phyloP scores from a whole-genome alignment of 805 yeast species.

The Saccharomycopsis schoenii region DNA sequence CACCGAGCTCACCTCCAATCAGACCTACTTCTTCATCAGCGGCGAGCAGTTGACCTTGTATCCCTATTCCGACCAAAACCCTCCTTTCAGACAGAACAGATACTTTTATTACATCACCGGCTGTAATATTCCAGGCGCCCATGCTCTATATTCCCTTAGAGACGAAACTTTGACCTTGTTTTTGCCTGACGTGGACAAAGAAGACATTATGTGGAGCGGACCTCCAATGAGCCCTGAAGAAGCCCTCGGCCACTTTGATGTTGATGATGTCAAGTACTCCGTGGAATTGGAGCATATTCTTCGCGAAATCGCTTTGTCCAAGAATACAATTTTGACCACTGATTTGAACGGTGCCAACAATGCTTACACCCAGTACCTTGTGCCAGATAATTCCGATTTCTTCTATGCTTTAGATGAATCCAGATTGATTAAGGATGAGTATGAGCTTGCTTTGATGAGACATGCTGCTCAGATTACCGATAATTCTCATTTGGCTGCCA shows the following conservation, averaged over 20 bases:
- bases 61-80: slow-evolving; percentile 71
- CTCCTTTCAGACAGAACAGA: slow-evolving; percentile 78
- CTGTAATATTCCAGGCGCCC: slow-evolving; percentile 68
- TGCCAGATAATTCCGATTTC: slow-evolving; percentile 38
- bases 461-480: slow-evolving; percentile 82
- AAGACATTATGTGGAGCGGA: slow-evolving; percentile 96
- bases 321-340: slow-evolving; percentile 37
- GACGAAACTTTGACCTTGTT: slow-evolving; percentile 56
- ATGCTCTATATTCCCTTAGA: slow-evolving; percentile 46
- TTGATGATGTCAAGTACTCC: slow-evolving; percentile 67
- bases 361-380: slow-evolving; percentile 29
- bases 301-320: slow-evolving; percentile 22
- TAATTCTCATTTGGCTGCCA: slow-evolving; percentile 80
- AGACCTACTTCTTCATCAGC: slow-evolving; percentile 43
- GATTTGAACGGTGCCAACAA: slow-evolving; percentile 41
- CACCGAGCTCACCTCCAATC: slow-evolving; percentile 21
- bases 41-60: slow-evolving; percentile 51
- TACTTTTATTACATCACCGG: slow-evolving; percentile 86
- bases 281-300: slow-evolving; percentile 36
- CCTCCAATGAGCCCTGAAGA: slow-evolving; percentile 60
- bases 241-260: slow-evolving; percentile 60
- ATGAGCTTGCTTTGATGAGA: slow-evolving; percentile 65
- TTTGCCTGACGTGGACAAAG: slow-evolving; percentile 74
- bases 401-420: slow-evolving; percentile 79
- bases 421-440: slow-evolving; percentile 74